Percentiles rank a stretch among this genome's conserved stretches.
Evolutionary conservation across 768 basidiomycete species (phyloP).

Genomic region (Boletus tomentosulus): DNA sequence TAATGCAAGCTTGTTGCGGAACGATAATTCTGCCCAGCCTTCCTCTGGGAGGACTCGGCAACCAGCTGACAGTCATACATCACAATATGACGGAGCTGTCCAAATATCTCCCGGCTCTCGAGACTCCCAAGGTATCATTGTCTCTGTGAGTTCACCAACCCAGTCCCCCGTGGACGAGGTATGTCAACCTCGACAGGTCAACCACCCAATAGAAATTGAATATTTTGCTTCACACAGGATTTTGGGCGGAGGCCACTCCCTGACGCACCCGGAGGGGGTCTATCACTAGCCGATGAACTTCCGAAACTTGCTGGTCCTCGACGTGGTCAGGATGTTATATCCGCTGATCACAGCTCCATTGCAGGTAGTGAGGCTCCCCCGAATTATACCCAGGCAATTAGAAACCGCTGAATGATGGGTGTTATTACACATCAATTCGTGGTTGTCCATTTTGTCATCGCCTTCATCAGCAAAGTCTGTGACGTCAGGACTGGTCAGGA

Average conservation of each 20-base stretch:
- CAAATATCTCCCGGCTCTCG: neutral
- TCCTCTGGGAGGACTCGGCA: slow-evolving; percentile 8
- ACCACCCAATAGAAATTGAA: neutral
- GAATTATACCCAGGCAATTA: slow-evolving; percentile 20
- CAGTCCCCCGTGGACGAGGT: slow-evolving; percentile 19
- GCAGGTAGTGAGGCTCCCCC: slow-evolving; percentile 19
- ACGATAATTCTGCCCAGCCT: neutral
- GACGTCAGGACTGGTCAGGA: too few species aligned
- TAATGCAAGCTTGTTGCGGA: slow-evolving; percentile 7
- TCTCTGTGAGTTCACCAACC: neutral
- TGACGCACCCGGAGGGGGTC: slow-evolving; percentile 16
- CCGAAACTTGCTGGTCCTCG: slow-evolving; percentile 8
- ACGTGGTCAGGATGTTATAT: slow-evolving; percentile 1
- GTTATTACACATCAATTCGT: neutral
- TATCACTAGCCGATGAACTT: slow-evolving; percentile 12
- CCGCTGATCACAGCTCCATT: slow-evolving; percentile 12
- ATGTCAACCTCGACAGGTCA: neutral
- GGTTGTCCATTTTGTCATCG: neutral
- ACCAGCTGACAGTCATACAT: neutral
- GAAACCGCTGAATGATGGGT: neutral
- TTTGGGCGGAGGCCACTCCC: slow-evolving; percentile 21
- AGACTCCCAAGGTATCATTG: slow-evolving; percentile 11
- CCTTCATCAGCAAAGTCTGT: too few species aligned
- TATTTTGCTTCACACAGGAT: neutral
- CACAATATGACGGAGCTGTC: neutral